These are phyloP conservation scores for Penicillium sp. DNA, from an alignment of 2,329 filamentous ascomycete genomes.

Conservation along the genomic window DNA sequence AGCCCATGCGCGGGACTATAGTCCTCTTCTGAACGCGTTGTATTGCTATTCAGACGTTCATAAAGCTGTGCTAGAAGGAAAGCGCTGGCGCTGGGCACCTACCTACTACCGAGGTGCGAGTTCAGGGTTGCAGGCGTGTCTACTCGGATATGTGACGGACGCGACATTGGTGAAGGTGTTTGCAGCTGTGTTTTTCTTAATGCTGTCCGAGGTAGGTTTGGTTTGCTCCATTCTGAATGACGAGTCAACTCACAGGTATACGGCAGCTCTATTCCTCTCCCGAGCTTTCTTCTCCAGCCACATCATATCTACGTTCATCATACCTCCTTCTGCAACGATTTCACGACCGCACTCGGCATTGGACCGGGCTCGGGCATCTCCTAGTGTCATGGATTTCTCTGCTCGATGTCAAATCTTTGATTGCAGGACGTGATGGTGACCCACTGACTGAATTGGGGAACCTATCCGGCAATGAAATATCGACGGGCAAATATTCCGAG, in stretches of 20 bases:
- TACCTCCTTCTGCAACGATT: conserved; percentile 31
- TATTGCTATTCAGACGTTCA: conserved; percentile 36
- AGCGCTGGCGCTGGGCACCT: conserved; percentile 26
- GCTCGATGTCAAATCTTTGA: conserved; percentile 34
- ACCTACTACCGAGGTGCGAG: conserved; percentile 31
- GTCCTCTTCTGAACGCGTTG: conserved; percentile 27
- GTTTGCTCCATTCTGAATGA: not conserved
- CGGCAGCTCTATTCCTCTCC: conserved; percentile 27
- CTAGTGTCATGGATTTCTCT: conserved; percentile 33
- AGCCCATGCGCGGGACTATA: conserved; percentile 23
- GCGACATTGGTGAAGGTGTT: conserved; percentile 25
- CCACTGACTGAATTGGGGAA: conserved; percentile 29
- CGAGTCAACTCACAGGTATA: conserved; percentile 1
- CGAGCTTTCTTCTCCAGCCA: conserved; percentile 25
- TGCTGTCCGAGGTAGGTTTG: conserved; percentile 33
- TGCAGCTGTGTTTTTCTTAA: conserved; percentile 31
- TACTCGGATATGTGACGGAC: conserved; percentile 26
- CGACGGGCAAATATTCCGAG: not conserved
- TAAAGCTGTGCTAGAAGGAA: conserved; percentile 26
- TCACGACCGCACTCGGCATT: conserved; percentile 23
- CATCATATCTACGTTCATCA: conserved; percentile 31
- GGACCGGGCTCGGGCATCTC: conserved; percentile 28
- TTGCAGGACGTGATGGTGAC: conserved; percentile 36
- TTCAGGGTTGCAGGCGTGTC: conserved; percentile 27
- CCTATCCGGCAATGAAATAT: conserved; percentile 13